Conservation (phyloP, 768 basidiomycete species). For the Russula griseocarnosa region DNA sequence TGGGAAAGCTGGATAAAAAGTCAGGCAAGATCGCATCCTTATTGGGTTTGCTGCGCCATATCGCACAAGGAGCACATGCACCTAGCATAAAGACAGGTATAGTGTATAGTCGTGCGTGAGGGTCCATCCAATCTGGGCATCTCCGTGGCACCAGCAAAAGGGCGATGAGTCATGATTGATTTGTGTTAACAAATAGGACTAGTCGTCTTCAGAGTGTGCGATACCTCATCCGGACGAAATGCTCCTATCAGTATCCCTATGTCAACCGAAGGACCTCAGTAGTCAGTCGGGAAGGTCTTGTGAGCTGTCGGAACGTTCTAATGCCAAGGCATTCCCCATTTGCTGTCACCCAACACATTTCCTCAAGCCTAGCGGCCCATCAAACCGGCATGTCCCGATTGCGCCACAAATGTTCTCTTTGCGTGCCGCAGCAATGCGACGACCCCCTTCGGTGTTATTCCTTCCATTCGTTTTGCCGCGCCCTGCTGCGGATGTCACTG, state of each 20-base stretch:
- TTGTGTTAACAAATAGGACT: conserved; percentile 13
- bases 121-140: conserved; percentile 6
- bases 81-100: conserved; percentile 2
- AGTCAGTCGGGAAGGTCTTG: conserved; percentile 15
- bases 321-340: conserved; percentile 16
- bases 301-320: conserved; percentile 8
- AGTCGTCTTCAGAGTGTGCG: conserved; percentile 11
- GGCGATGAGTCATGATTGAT: conserved; percentile 11
- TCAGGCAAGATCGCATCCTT: conserved; percentile 14
- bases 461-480: conserved; percentile 90
- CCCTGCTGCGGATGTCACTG: conserved; percentile 47
- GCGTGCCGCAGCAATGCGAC: conserved; percentile 66
- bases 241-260: conserved; percentile 13
- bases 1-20: conserved; percentile 14
- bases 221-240: conserved; percentile 18
- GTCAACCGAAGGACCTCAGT: conserved; percentile 12
- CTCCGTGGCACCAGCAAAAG: conserved; percentile 4
- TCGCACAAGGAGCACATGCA: conserved; percentile 3
- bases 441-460: conserved; percentile 81
- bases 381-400: conserved; percentile 6
- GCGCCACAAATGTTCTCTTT: conserved; percentile 34
- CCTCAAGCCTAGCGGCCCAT: not conserved
- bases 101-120: conserved; percentile 1
- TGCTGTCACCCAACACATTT: conserved; percentile 2
- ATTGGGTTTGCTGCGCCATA: conserved; percentile 10